Evolutionary conservation across 768 basidiomycete species (phyloP).

Genomic region (Thelephora ganbajun): DNA sequence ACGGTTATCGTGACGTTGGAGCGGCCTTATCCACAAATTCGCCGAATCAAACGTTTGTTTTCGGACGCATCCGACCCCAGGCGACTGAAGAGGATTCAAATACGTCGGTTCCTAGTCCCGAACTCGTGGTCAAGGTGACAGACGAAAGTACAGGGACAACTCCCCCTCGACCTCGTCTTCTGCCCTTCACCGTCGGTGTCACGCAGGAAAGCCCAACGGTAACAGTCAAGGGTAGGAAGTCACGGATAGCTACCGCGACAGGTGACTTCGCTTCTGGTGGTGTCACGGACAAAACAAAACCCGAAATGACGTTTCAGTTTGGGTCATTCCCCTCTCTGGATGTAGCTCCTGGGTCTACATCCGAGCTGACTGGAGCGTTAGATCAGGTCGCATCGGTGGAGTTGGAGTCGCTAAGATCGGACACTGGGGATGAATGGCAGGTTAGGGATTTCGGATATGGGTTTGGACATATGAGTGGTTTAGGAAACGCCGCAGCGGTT

Average conservation of each 20-base stretch:
- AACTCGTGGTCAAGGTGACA: constrained; percentile 4
- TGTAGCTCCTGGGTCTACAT: no score
- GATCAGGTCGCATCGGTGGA: constrained; percentile 6
- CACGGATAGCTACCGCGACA: no score
- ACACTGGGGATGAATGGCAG: constrained; percentile 24
- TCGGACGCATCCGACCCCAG: constrained; percentile 33
- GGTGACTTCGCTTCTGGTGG: no score
- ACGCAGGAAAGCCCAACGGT: no score
- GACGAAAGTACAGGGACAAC: constrained; percentile 13
- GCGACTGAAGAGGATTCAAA: constrained; percentile 12
- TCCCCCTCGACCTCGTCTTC: constrained; percentile 28
- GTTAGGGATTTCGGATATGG: constrained; percentile 55
- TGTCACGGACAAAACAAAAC: no score
- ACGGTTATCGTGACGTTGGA: constrained; percentile 19
- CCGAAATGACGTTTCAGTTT: no score
- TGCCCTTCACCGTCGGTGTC: constrained; percentile 17
- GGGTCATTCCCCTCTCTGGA: no score
- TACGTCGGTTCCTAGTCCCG: neutral
- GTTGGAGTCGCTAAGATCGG: neutral
- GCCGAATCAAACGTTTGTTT: constrained; percentile 25
- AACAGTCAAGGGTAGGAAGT: no score
- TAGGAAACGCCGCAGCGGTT: constrained; percentile 18
- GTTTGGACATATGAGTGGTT: constrained; percentile 34
- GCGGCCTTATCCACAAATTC: constrained; percentile 4
- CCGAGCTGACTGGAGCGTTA: no score